Evolutionary conservation across 2,329 filamentous ascomycete species (phyloP), one percentile per base, ranked within the genome.

Genomic region (Aureobasidium sp.): DNA sequence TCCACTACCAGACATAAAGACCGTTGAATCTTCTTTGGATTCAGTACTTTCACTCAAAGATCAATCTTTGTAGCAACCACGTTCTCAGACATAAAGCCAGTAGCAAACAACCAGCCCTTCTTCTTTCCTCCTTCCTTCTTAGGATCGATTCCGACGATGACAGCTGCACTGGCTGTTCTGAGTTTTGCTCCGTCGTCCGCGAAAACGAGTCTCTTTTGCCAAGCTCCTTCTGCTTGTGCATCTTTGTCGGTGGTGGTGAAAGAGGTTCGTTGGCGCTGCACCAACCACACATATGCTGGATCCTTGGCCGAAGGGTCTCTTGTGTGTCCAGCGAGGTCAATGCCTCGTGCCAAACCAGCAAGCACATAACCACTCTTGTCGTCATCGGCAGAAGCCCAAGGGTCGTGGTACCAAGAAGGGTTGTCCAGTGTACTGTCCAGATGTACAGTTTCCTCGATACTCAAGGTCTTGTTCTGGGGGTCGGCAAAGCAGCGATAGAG

Each of bases 101-200:
- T 83, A 2, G 81, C 78, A 69, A 83, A 86, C 17, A 87, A 68
- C 82, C 82, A 84, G 0, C 78, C 84, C 63, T 77, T 76, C 20
- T 79, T 76, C 66, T 76, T 74, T 0, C 77, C 77, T 0, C 65
- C 72, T 52, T 79, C 77, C 13, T 73, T 66, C 15, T 69, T 67
- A 0, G 82, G 81, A 43, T 84, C 77, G 57, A 83, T 78, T 0
- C 78, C 77, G 1, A 87, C 75, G 47, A 87, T 63, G 0, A 85
- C 77, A 0, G 81, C 81, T 0, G 77, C 74, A 62, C 81, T 85
- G 0, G 77, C 78, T 6, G 75, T 77, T 12, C 82, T 74, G 29
- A 86, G 72, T 17, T 73, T 73, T 0, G 69, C 72, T 0, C 84
- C 82, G 55, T 86, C 82, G 64, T 87, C 84, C 48, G 83, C 77